These are phyloP conservation scores for Populus hybrid DNA, from an alignment of 441 rosid species.

Conservation along the genomic window DNA sequence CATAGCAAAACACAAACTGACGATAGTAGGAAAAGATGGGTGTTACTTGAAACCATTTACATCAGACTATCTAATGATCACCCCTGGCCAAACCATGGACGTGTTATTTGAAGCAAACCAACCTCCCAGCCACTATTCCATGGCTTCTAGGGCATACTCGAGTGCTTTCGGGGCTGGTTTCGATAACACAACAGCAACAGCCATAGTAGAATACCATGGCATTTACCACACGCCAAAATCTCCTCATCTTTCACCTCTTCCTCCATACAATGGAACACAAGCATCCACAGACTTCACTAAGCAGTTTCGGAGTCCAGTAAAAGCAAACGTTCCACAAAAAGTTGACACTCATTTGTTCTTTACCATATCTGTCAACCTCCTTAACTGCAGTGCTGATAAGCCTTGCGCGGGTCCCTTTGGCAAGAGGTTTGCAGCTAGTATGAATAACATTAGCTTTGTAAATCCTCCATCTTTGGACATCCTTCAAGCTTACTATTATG, in stretches of 20 bases:
- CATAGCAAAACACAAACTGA: slow-evolving; percentile 34
- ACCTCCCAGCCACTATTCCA: slow-evolving; percentile 18
- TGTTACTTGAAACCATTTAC: slow-evolving; percentile 31
- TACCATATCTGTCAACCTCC: slow-evolving; percentile 21
- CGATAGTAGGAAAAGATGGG: slow-evolving; percentile 36
- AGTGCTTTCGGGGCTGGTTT: slow-evolving; percentile 12
- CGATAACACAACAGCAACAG: slow-evolving; percentile 12
- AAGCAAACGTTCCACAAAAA: slow-evolving; percentile 20
- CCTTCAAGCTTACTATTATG: slow-evolving; percentile 27
- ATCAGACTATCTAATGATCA: slow-evolving; percentile 30
- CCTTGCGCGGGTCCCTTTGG: slow-evolving; percentile 23
- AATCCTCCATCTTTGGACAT: slow-evolving; percentile 11
- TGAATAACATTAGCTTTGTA: slow-evolving; percentile 31
- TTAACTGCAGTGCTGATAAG: slow-evolving; percentile 6
- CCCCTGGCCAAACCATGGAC: slow-evolving; percentile 43
- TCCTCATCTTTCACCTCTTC: slow-evolving; percentile 15
- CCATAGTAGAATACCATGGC: slow-evolving; percentile 9
- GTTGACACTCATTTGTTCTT: slow-evolving; percentile 27
- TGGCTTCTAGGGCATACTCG: slow-evolving; percentile 32
- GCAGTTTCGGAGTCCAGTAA: slow-evolving; percentile 17
- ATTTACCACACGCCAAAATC: slow-evolving; percentile 4
- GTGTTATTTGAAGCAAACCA: slow-evolving; percentile 33
- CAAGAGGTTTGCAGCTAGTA: slow-evolving; percentile 16
- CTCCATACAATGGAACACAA: slow-evolving; percentile 15
- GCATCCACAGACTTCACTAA: slow-evolving; percentile 30